Base-by-base conservation (phyloP, 1,284 basidiomycete species). In the Cryptococcus floricola region DNA sequence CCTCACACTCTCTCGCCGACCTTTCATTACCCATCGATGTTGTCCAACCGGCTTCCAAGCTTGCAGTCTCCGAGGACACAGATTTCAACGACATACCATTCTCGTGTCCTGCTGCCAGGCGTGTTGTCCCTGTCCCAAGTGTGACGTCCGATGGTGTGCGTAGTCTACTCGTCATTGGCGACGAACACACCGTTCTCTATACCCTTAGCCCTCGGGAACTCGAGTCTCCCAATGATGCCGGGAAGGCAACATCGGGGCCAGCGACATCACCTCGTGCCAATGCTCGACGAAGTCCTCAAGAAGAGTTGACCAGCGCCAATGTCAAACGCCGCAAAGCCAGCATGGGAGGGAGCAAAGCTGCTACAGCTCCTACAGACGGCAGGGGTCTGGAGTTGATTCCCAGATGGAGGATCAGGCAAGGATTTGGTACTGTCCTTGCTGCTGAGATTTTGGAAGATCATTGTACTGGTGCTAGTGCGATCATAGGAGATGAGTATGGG, bases 401-500 rank as follows among this genome's bases (percentile, higher is more conserved):
- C 1, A 62, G 73, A 0, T 77, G 69, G 67, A 59, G 74, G 23
- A 59, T 71, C 3, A 64, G 75, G 19, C 76, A 77, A 51, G 76
- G 76, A 1, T 77, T 73, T 49, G 76, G 76, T 0, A 71, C 69
- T 1, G 59, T 77, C 0, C 54, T 75, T 31, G 69, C 73, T 80
- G 76, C 52, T 1, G 65, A 62, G 1, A 46, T 67, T 10, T 41
- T 60, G 13, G 57, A 65, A 38, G 41, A 44, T 8, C 58, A 60
- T 39, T 48, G 50, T 2, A 60, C 53, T 41, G 65, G 67, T 23
- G 67, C 63, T 49, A 88, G 82, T 39, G 83, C 85, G 54, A 70
- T 95, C 16, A 75, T 94, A 13, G 88, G 88, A 1, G 92, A 95
- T 66, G 79, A 80, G n/a, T 88, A 82, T 65, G 92, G 92, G 16